Evolutionary conservation across 108 stramenopile genomes (phyloP).

Genomic region (Fragilaria crotonensis): DNA sequence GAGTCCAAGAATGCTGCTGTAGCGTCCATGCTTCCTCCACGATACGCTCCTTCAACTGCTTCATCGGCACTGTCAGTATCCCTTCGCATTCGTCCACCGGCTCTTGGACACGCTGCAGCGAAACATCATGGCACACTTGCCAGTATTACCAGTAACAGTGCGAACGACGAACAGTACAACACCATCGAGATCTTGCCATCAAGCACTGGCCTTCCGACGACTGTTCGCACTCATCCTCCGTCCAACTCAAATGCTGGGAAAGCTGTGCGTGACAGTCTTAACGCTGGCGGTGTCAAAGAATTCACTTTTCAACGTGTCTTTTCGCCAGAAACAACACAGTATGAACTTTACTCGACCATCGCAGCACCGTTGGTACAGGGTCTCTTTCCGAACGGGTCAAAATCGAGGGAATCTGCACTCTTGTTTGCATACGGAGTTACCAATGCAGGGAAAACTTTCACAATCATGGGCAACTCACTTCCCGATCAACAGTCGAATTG

Average conservation of each 20-base stretch:
- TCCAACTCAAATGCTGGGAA: slow-evolving; percentile 55
- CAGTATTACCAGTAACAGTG: background rate
- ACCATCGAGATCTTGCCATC: slow-evolving; percentile 43
- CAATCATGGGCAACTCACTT: slow-evolving; percentile 81
- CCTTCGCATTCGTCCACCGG: slow-evolving; percentile 57
- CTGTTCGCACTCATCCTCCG: slow-evolving; percentile 70
- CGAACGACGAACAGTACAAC: slow-evolving; percentile 9
- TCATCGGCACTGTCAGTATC: slow-evolving; percentile 37
- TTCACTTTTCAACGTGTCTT: slow-evolving; percentile 70
- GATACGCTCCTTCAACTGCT: background rate
- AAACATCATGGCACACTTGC: background rate
- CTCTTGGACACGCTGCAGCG: background rate
- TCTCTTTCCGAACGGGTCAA: slow-evolving; percentile 30
- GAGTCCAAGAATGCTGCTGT: background rate
- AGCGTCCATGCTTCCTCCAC: background rate
- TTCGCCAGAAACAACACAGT: slow-evolving; percentile 44
- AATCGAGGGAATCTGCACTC: slow-evolving; percentile 58
- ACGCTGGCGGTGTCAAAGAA: slow-evolving; percentile 47
- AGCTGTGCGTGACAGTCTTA: slow-evolving; percentile 18
- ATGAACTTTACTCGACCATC: slow-evolving; percentile 45
- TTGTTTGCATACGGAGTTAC: slow-evolving; percentile 98
- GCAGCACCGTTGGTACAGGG: slow-evolving; percentile 65
- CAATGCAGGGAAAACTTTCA: slow-evolving; percentile 98
- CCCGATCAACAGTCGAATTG: slow-evolving; percentile 27
- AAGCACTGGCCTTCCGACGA: slow-evolving; percentile 21